phyloP scores from a whole-genome alignment of 2,329 filamentous ascomycete genomes.

The Ophiostoma himal-ulmi region DNA sequence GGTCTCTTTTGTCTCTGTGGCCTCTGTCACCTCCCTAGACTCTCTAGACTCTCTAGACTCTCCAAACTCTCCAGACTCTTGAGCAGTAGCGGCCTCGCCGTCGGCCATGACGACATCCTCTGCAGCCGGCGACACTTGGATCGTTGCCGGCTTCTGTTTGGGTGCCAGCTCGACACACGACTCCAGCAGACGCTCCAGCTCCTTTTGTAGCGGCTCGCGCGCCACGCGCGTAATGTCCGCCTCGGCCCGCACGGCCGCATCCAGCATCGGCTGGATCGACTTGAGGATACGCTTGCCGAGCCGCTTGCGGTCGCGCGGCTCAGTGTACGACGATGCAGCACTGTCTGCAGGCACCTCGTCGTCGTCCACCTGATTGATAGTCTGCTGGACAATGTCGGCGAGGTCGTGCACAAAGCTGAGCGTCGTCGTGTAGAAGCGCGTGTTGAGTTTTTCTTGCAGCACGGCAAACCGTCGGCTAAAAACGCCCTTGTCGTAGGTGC shows the following conservation, averaged over 20 bases:
- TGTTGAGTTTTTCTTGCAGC: conserved; percentile 49
- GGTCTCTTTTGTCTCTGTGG: neutral
- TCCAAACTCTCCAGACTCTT: conserved; percentile 28
- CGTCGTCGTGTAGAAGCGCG: conserved; percentile 53
- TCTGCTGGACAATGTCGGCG: conserved; percentile 47
- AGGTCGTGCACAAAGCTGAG: conserved; percentile 54
- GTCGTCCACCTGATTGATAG: conserved; percentile 39
- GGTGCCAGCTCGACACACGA: conserved; percentile 55
- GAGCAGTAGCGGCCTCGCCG: conserved; percentile 33
- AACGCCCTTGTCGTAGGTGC: conserved; percentile 58
- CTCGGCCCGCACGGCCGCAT: conserved; percentile 71
- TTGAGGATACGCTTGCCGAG: conserved; percentile 88
- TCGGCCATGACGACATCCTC: conserved; percentile 50
- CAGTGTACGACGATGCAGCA: conserved; percentile 40
- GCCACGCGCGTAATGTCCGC: conserved; percentile 70
- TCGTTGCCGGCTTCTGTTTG: conserved; percentile 31
- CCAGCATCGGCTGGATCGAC: conserved; percentile 68
- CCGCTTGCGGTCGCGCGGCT: conserved; percentile 74
- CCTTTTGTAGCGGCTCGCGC: conserved; percentile 62
- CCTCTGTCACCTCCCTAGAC: neutral
- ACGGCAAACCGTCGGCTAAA: conserved; percentile 49
- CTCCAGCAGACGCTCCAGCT: conserved; percentile 69
- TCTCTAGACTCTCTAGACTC: conserved; percentile 21
- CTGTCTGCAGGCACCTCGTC: conserved; percentile 29
- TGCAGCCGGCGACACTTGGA: conserved; percentile 24